Conservation (phyloP, 2,329 filamentous ascomycete species). For the Scorias spongiosa region DNA sequence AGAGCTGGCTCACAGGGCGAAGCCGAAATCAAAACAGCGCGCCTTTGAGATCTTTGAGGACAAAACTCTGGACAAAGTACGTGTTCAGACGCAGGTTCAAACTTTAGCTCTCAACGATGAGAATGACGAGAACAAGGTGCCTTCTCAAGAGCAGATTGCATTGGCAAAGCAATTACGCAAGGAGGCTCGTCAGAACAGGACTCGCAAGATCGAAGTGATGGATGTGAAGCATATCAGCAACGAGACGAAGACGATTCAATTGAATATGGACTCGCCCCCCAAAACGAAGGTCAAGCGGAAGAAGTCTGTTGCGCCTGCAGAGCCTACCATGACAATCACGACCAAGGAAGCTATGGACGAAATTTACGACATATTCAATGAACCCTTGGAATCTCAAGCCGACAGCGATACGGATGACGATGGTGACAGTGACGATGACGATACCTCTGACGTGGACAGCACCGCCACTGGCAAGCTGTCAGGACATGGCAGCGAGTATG, state of each 20-base stretch:
- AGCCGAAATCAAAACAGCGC: slow-evolving; percentile 8
- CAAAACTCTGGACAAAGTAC: slow-evolving; percentile 8
- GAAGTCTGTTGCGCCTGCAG: slow-evolving; percentile 48
- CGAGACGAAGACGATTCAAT: slow-evolving; percentile 88
- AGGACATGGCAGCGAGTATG: slow-evolving; percentile 46
- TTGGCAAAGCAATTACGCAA: slow-evolving; percentile 32
- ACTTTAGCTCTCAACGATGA: slow-evolving; percentile 23
- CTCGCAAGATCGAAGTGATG: slow-evolving; percentile 54
- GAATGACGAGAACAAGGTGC: slow-evolving; percentile 34
- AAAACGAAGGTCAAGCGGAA: slow-evolving; percentile 74
- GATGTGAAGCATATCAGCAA: slow-evolving; percentile 56
- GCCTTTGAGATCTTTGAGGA: slow-evolving; percentile 22
- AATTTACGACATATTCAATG: slow-evolving; percentile 94
- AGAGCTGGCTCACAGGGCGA: not conserved
- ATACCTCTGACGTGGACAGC: slow-evolving; percentile 75
- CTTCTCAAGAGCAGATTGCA: slow-evolving; percentile 26
- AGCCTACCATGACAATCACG: slow-evolving; percentile 97
- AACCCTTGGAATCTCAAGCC: slow-evolving; percentile 47
- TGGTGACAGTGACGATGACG: slow-evolving; percentile 55
- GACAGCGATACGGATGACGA: slow-evolving; percentile 46
- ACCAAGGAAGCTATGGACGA: slow-evolving; percentile 92
- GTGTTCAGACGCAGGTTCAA: slow-evolving; percentile 14
- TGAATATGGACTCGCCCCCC: slow-evolving; percentile 80
- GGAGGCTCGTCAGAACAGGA: slow-evolving; percentile 35
- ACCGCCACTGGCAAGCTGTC: slow-evolving; percentile 58